Percentiles rank a stretch among this genome's conserved stretches.
Evolutionary conservation across 2,329 filamentous ascomycete genomes (phyloP).

Genomic region (Sporothrix pallida): DNA sequence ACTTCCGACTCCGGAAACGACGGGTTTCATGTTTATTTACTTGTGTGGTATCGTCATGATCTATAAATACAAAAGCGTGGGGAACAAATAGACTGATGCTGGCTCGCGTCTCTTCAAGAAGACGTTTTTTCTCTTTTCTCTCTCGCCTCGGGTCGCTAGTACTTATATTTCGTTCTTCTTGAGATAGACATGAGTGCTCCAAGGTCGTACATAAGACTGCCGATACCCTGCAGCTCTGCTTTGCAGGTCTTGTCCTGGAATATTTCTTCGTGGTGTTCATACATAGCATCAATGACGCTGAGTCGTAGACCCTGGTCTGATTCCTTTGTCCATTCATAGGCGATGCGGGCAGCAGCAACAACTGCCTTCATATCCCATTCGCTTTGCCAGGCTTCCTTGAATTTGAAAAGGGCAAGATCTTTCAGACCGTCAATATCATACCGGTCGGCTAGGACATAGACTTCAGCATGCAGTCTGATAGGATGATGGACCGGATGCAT

Average conservation of each 20-base stretch:
- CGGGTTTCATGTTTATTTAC: conserved; percentile 7
- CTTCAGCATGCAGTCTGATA: background rate
- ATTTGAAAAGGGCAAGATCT: background rate
- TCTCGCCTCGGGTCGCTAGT: too few species aligned
- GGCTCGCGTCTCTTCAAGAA: too few species aligned
- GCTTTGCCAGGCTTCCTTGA: background rate
- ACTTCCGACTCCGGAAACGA: background rate
- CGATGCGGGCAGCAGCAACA: background rate
- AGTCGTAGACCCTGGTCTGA: background rate
- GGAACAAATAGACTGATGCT: background rate
- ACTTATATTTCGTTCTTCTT: too few species aligned
- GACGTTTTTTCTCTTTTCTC: too few species aligned
- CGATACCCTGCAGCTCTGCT: background rate
- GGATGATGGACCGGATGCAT: background rate
- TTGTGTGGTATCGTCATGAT: background rate
- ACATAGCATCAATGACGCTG: background rate
- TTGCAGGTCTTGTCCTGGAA: background rate
- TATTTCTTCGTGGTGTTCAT: background rate
- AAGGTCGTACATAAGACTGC: conserved; percentile 21
- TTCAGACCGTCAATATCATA: conserved; percentile 3
- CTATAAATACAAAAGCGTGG: background rate
- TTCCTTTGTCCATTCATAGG: conserved; percentile 4
- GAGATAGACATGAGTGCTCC: background rate
- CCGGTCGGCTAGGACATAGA: conserved; percentile 15
- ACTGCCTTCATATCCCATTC: conserved; percentile 1